These are phyloP conservation scores for Geotrichum ghanense DNA, from an alignment of 805 yeast species.

Conservation along the genomic window DNA sequence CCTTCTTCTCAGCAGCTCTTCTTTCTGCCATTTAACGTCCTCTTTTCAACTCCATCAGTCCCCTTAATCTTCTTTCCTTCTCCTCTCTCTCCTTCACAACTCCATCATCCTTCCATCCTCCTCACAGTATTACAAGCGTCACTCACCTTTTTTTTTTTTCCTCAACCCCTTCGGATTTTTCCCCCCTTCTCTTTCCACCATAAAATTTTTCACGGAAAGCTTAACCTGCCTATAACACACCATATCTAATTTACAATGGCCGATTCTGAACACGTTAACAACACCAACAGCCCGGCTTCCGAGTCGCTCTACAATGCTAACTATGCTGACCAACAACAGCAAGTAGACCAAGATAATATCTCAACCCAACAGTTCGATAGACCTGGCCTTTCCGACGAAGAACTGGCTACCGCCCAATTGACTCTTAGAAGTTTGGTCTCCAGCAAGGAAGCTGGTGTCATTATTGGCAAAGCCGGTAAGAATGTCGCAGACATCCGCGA, in stretches of 20 bases:
- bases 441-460: slow-evolving; percentile 79
- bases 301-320: background rate
- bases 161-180: no score
- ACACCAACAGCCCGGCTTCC: background rate
- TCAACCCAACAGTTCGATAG: background rate
- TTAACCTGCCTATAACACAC: no score
- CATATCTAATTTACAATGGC: background rate
- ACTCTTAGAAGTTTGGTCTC: slow-evolving; percentile 53
- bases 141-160: no score
- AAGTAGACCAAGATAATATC: background rate
- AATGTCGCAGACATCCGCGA: slow-evolving; percentile 68
- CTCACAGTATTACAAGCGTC: no score
- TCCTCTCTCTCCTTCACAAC: no score
- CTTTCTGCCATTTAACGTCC: no score
- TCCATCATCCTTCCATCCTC: no score
- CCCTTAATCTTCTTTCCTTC: no score
- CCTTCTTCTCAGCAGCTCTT: no score
- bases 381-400: slow-evolving; percentile 1
- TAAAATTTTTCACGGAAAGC: slow-evolving; percentile 1
- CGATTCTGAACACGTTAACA: background rate
- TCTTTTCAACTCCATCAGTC: no score
- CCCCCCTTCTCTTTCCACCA: no score
- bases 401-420: slow-evolving; percentile 3
- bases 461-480: slow-evolving; percentile 77
- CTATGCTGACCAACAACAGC: slow-evolving; percentile 1